Evolutionary conservation across 2,329 filamentous ascomycete genomes (phyloP).

Genomic region (Trichoderma endophyticum): DNA sequence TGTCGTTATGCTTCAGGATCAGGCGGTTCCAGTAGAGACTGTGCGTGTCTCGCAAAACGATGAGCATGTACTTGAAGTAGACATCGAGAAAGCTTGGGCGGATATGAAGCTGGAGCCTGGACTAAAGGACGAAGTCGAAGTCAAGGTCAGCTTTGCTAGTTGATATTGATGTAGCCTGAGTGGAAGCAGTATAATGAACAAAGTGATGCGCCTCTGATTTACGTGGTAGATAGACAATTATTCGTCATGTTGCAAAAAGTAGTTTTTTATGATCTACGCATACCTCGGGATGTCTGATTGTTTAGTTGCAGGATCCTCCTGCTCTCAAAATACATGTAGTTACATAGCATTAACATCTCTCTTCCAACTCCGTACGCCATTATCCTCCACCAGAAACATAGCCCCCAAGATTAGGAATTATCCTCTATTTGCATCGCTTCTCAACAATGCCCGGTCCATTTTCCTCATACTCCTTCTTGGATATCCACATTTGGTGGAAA

Average conservation of each 20-base stretch:
- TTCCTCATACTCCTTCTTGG: constrained; percentile 95
- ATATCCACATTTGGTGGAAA: constrained; percentile 99
- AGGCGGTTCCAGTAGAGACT: constrained; percentile 63
- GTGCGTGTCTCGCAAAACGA: constrained; percentile 57
- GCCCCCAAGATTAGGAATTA: not conserved
- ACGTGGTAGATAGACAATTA: not conserved
- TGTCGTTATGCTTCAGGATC: constrained; percentile 70
- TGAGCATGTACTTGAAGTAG: constrained; percentile 67
- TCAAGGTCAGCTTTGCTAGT: constrained; percentile 58
- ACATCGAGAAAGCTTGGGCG: constrained; percentile 74
- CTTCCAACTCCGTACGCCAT: constrained; percentile 37
- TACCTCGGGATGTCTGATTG: not conserved
- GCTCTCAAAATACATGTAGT: constrained; percentile 1
- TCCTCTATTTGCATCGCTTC: constrained; percentile 81
- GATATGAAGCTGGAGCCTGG: constrained; percentile 65
- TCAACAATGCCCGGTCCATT: constrained; percentile 87
- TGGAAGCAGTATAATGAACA: not conserved
- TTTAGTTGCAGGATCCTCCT: not conserved
- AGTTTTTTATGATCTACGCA: not conserved
- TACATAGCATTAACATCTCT: constrained; percentile 25
- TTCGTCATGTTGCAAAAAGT: not conserved
- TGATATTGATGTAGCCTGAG: constrained; percentile 20
- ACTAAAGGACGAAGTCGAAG: constrained; percentile 76
- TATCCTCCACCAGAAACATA: constrained; percentile 18
- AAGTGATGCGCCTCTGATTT: not conserved